These are phyloP conservation scores for Vigna unguiculata DNA, from an alignment of 306 rosid species.

Conservation along the genomic window DNA sequence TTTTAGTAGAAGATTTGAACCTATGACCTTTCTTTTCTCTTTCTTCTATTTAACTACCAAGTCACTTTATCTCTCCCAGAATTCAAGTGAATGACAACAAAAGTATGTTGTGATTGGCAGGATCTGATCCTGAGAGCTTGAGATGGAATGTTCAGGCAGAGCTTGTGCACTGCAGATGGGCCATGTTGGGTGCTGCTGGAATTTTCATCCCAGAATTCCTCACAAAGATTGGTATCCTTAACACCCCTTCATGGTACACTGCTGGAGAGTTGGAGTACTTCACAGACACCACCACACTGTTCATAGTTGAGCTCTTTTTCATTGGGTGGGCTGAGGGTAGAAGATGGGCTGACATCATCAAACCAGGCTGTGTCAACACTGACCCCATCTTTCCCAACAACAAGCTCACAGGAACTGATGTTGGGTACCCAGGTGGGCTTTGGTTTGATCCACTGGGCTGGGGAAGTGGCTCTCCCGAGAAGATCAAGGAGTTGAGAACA, in stretches of 20 bases:
- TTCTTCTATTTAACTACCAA: too few relatives aligned
- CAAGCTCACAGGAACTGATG: slow-evolving; percentile 48
- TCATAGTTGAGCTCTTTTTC: slow-evolving; percentile 38
- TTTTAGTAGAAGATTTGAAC: too few relatives aligned
- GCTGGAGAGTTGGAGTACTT: slow-evolving; percentile 47
- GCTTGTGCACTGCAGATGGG: slow-evolving; percentile 53
- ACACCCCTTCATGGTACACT: slow-evolving; percentile 46
- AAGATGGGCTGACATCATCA: slow-evolving; percentile 47
- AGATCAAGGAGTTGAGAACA: slow-evolving; percentile 46
- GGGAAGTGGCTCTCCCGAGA: slow-evolving; percentile 45
- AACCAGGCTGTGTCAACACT: slow-evolving; percentile 45
- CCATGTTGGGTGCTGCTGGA: slow-evolving; percentile 46
- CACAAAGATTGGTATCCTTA: slow-evolving; percentile 41
- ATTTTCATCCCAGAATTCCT: slow-evolving; percentile 47
- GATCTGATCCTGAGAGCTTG: slow-evolving; percentile 42
- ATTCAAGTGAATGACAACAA: slow-evolving; percentile 21
- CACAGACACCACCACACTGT: slow-evolving; percentile 45
- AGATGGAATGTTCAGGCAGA: slow-evolving; percentile 46
- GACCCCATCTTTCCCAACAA: slow-evolving; percentile 46
- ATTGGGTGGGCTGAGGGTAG: slow-evolving; percentile 49
- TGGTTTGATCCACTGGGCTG: slow-evolving; percentile 47
- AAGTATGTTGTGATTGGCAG: slow-evolving; percentile 14
- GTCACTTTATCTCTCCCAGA: too few relatives aligned
- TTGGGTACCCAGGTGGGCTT: slow-evolving; percentile 49
- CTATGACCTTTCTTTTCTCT: too few relatives aligned